These are phyloP conservation scores for Aspergillus piperis DNA, from an alignment of 2,329 filamentous ascomycete genomes.

Conservation along the genomic window DNA sequence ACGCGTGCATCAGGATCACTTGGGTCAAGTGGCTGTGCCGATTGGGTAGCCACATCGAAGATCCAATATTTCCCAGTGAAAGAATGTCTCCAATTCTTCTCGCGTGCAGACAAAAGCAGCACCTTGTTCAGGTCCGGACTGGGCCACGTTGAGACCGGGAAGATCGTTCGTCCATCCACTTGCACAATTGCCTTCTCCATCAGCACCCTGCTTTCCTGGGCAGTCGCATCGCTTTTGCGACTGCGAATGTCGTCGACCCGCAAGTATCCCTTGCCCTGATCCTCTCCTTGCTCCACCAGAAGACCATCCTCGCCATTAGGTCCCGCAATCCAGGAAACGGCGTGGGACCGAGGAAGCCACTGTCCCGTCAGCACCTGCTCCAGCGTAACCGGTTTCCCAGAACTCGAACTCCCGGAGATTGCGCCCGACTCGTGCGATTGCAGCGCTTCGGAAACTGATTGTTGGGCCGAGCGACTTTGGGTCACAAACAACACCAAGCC, in stretches of 20 bases:
- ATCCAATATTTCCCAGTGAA: constrained; percentile 86
- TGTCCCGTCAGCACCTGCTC: constrained; percentile 43
- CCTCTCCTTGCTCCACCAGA: constrained; percentile 69
- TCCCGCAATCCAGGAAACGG: constrained; percentile 51
- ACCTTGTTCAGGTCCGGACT: constrained; percentile 85
- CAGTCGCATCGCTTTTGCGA: constrained; percentile 47
- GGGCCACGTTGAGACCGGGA: constrained; percentile 67
- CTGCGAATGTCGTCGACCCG: constrained; percentile 82
- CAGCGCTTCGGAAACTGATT: constrained; percentile 28
- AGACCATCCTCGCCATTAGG: constrained; percentile 69
- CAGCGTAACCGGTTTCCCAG: constrained; percentile 46
- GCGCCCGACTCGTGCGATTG: constrained; percentile 34
- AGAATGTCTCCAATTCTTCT: constrained; percentile 88
- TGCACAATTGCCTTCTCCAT: constrained; percentile 70
- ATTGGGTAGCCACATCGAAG: constrained; percentile 81
- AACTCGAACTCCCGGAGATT: constrained; percentile 34
- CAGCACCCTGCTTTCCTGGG: constrained; percentile 64
- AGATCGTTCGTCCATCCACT: constrained; percentile 58
- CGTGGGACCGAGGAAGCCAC: constrained; percentile 42
- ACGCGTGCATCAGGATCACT: constrained; percentile 64
- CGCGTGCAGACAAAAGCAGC: constrained; percentile 70
- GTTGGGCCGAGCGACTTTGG: constrained; percentile 35
- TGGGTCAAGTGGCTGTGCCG: constrained; percentile 74
- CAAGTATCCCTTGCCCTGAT: constrained; percentile 68
- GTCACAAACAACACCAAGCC: constrained; percentile 47